Base-by-base conservation (phyloP, 345 rosid genomes). In the Salix caprea region DNA sequence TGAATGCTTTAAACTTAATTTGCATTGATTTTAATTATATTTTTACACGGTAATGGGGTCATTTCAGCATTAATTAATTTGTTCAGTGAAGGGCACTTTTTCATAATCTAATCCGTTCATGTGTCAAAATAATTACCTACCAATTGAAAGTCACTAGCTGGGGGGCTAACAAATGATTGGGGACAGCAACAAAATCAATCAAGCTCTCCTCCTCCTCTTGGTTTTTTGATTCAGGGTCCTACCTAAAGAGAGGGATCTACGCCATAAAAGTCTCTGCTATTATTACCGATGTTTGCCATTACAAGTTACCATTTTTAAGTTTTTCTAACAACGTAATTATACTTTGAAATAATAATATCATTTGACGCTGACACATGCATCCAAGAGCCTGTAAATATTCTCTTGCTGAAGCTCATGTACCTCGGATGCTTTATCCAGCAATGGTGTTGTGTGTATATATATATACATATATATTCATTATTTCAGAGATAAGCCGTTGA, bases 211-310 rank as follows among this genome's bases (percentile, higher is more conserved):
- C 74, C 44, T 23, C 74, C 44, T 48, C 70, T 60, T 28, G 78
- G 67, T 48, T 14, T 76, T 70, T 62, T 76, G 72, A 30, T 7
- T 67, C 28, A 67, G 76, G 90, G 87, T 4, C 92, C 88, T 76
- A 79, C 83, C 75, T 70, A 74, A 77, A 70, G 75, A 34, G 69
- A 73, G 11, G 65, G 69, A 81, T 61, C 37, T 72, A 61, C 79
- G 87, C 83, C 84, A 76, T 84, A 74, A 86, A 86, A 86, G 88
- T 85, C 88, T 77, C 81, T 72, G 88, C 68, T 67, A 87, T 89
- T 76, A 87, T 87, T 74, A 76, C 86, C 39, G 39, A 74, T 86
- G 91, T 89, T 89, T 86, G 86, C 90, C 91, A 86, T 86, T 87
- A 81, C 88, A 87, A 86, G 85, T 76, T 79, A 87, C 80, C 82